Conservation (phyloP, 768 basidiomycete species). For the Suillus paluster region DNA sequence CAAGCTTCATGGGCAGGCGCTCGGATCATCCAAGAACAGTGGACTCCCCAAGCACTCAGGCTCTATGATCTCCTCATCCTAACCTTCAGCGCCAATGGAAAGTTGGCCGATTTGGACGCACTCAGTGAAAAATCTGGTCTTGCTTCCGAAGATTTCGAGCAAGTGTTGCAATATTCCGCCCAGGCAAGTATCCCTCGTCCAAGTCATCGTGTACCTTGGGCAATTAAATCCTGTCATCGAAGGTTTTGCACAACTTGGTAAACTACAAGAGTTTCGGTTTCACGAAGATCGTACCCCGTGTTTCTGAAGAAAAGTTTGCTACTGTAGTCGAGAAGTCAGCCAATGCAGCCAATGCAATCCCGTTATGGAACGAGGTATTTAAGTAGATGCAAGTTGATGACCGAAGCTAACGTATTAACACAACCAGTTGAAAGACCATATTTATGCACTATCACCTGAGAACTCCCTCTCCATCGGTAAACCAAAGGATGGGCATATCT, state of each 20-base stretch:
- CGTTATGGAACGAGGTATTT: conserved; percentile 73
- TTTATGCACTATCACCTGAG: conserved; percentile 72
- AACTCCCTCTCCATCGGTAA: conserved; percentile 78
- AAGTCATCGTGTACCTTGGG: background rate
- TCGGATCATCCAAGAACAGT: conserved; percentile 83
- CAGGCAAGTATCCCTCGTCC: conserved; percentile 51
- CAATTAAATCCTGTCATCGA: background rate
- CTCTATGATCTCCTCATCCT: conserved; percentile 75
- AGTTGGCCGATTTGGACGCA: conserved; percentile 56
- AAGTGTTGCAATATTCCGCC: conserved; percentile 69
- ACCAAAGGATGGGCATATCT: conserved; percentile 73
- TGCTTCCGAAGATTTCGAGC: conserved; percentile 64
- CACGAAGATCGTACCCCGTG: conserved; percentile 83
- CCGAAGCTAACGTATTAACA: conserved; percentile 4
- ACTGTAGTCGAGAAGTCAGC: conserved; percentile 63
- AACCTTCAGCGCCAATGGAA: conserved; percentile 64
- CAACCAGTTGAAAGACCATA: conserved; percentile 69
- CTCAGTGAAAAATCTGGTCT: conserved; percentile 61
- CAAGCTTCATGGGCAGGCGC: conserved; percentile 85
- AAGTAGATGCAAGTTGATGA: conserved; percentile 19
- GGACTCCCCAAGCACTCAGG: conserved; percentile 70
- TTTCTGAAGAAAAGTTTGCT: conserved; percentile 63
- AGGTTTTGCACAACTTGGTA: conserved; percentile 48
- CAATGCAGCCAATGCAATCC: conserved; percentile 55
- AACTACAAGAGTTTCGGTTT: conserved; percentile 87